Percentiles rank a stretch among this genome's conserved stretches.
Evolutionary conservation across 352 stramenopile species (phyloP).

Genomic region (Blastocystis sp.): DNA sequence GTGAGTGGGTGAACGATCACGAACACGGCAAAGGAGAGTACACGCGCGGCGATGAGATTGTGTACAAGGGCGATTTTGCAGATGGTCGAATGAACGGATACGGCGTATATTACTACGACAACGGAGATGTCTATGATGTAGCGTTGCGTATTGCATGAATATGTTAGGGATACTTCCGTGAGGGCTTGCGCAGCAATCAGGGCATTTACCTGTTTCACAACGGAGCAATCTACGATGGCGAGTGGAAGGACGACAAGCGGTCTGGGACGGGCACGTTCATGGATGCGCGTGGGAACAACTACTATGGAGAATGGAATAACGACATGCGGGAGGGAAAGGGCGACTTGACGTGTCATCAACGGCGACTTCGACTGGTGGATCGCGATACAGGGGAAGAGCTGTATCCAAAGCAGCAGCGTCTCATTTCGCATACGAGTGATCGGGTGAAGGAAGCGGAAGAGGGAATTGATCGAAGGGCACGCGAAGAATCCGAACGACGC

Average conservation of each 20-base stretch:
- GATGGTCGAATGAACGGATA: constrained; percentile 48
- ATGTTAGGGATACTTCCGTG: constrained; percentile 16
- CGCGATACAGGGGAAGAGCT: constrained; percentile 11
- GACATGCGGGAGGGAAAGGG: constrained; percentile 6
- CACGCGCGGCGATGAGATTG: background rate
- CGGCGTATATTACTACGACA: constrained; percentile 55
- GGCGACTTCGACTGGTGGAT: background rate
- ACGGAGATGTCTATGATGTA: constrained; percentile 50
- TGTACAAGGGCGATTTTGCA: constrained; percentile 31
- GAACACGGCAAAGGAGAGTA: constrained; percentile 30
- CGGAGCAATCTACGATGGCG: constrained; percentile 28
- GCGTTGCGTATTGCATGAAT: background rate
- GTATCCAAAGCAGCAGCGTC: constrained; percentile 10
- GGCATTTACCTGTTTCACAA: constrained; percentile 39
- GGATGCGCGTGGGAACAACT: constrained; percentile 26
- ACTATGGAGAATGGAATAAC: constrained; percentile 36
- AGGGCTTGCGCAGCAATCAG: background rate
- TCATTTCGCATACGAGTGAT: constrained; percentile 34
- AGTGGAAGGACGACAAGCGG: constrained; percentile 49
- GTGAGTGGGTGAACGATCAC: constrained; percentile 49
- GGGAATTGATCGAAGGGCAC: background rate
- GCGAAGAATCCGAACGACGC: background rate
- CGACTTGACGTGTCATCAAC: constrained; percentile 11
- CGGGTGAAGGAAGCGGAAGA: constrained; percentile 23
- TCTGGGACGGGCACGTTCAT: constrained; percentile 1